Evolutionary conservation across 805 yeast genomes (phyloP).

Genomic region (Lachancea kluyveri): DNA sequence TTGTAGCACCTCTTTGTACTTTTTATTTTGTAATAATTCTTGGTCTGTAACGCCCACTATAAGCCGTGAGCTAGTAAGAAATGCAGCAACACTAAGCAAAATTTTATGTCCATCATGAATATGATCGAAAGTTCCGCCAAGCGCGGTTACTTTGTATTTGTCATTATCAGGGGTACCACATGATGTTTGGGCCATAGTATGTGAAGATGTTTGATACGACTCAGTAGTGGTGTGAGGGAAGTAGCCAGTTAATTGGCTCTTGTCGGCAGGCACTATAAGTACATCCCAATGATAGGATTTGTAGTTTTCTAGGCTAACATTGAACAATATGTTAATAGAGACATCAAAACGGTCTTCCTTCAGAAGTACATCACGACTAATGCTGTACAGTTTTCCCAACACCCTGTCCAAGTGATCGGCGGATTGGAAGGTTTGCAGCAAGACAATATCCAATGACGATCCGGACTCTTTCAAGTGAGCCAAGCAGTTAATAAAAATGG

Average conservation of each 20-base stretch:
- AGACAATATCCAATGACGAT: constrained; percentile 16
- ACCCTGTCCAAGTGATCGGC: constrained; percentile 21
- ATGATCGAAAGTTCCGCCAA: constrained; percentile 98
- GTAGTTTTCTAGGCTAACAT: constrained; percentile 1
- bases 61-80: constrained; percentile 45
- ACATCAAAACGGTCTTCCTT: constrained; percentile 12
- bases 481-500: too few relatives aligned
- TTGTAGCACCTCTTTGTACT: constrained; percentile 61
- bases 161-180: constrained; percentile 19
- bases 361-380: constrained; percentile 21
- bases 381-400: constrained; percentile 25
- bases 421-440: constrained; percentile 15
- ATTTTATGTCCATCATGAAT: constrained; percentile 93
- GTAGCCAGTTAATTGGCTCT: neutral
- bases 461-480: constrained; percentile 1
- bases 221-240: neutral
- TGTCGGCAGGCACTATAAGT: neutral
- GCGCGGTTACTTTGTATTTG: constrained; percentile 42
- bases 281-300: constrained; percentile 1
- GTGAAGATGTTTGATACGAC: neutral
- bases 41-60: constrained; percentile 84
- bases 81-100: constrained; percentile 65
- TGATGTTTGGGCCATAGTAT: neutral
- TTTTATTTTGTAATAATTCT: constrained; percentile 65
- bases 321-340: constrained; percentile 23